These are phyloP conservation scores for Lentinula raphanica DNA, from an alignment of 768 basidiomycete species.

Conservation along the genomic window DNA sequence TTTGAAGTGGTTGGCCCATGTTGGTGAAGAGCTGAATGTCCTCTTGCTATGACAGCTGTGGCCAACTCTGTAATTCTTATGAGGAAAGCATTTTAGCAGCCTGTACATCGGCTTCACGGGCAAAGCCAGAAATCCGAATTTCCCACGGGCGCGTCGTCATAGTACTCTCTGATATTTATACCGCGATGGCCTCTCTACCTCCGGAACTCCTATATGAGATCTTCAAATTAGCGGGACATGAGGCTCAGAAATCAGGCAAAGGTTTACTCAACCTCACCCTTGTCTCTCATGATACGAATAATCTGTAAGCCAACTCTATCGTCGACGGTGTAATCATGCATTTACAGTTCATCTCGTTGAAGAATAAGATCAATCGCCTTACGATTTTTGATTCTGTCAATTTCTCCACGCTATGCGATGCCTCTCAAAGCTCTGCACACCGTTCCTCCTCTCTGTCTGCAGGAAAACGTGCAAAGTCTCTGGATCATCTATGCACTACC, in stretches of 20 bases:
- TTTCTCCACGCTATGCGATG: neutral
- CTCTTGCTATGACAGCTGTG: neutral
- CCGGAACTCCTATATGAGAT: no score
- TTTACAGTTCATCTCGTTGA: neutral
- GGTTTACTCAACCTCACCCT: neutral
- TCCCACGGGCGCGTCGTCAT: neutral
- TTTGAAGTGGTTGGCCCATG: constrained; percentile 40
- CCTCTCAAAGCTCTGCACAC: neutral
- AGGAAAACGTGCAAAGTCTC: neutral
- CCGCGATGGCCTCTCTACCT: no score
- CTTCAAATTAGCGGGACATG: neutral
- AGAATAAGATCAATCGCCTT: neutral
- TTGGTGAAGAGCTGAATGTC: neutral
- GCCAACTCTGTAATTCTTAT: neutral
- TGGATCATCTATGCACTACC: neutral
- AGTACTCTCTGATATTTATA: no score
- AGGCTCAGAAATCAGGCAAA: neutral
- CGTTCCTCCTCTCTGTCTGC: neutral
- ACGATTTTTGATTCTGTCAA: neutral
- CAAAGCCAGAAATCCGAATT: neutral
- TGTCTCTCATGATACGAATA: neutral
- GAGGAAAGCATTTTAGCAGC: neutral
- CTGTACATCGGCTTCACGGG: neutral
- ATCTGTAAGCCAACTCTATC: neutral
- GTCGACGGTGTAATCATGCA: neutral